Evolutionary conservation across 805 yeast species (phyloP).

Genomic region (Tetrapisispora iriomotensis): DNA sequence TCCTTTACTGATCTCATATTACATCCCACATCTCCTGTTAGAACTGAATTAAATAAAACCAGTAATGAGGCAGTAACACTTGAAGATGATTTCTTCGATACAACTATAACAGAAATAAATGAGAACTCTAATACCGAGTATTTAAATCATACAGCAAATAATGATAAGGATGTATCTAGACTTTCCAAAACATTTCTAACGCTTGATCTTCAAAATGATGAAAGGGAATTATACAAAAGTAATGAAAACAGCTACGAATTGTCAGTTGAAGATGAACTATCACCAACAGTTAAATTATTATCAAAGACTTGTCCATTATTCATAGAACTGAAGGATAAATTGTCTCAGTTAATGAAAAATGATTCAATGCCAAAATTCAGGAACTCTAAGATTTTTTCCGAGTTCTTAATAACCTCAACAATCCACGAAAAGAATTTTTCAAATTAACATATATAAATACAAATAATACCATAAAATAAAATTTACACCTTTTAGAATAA

Average conservation of each 20-base stretch:
- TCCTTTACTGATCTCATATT: conserved; percentile 34
- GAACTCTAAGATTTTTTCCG: conserved; percentile 32
- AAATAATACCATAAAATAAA: no score
- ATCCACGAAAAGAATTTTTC: not conserved
- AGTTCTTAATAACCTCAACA: conserved; percentile 12
- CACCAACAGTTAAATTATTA: conserved; percentile 29
- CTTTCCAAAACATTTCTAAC: no score
- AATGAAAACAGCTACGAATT: not conserved
- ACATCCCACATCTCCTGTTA: conserved; percentile 34
- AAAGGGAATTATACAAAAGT: not conserved
- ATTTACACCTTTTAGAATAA: no score
- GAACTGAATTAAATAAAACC: no score
- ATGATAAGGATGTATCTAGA: no score
- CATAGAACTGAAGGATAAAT: conserved; percentile 38
- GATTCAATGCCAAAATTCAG: conserved; percentile 70
- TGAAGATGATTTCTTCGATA: not conserved
- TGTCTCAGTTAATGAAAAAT: conserved; percentile 52
- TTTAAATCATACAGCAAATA: not conserved
- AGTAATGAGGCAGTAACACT: conserved; percentile 8
- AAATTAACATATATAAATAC: not conserved
- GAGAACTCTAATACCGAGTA: not conserved
- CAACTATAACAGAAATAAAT: not conserved
- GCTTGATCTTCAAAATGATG: not conserved
- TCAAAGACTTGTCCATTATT: conserved; percentile 35
- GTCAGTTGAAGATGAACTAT: conserved; percentile 2